These are phyloP conservation scores for Fusarium nisikadoi DNA, from an alignment of 2,329 filamentous ascomycete genomes.

Conservation along the genomic window DNA sequence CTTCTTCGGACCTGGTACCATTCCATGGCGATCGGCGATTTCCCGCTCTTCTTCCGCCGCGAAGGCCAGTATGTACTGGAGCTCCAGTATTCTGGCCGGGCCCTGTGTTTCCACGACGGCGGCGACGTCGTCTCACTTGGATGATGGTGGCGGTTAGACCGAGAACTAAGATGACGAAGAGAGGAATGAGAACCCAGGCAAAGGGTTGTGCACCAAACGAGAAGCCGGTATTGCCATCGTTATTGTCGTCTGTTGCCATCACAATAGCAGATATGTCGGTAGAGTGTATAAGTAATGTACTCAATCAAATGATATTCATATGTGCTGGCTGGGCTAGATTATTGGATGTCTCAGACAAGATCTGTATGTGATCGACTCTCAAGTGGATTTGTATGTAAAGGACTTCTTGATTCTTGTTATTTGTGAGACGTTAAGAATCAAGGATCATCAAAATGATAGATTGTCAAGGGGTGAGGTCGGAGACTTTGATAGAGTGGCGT, in stretches of 20 bases:
- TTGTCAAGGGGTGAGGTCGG: conserved; percentile 17
- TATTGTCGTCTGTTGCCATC: conserved; percentile 22
- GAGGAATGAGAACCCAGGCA: conserved; percentile 65
- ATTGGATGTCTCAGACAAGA: background rate
- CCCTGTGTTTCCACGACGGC: conserved; percentile 31
- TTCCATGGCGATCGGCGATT: conserved; percentile 43
- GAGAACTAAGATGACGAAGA: conserved; percentile 57
- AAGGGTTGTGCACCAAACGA: conserved; percentile 61
- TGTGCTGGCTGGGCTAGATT: background rate
- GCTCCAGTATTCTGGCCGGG: conserved; percentile 17
- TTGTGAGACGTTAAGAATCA: background rate
- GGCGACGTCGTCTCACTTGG: conserved; percentile 55
- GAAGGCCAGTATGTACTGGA: conserved; percentile 40
- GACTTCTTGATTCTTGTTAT: background rate
- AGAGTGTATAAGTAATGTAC: background rate
- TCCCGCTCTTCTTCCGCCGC: conserved; percentile 13
- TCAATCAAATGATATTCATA: background rate
- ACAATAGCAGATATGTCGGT: background rate
- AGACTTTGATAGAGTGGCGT: conserved; percentile 29
- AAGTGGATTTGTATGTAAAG: background rate
- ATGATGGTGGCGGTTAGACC: conserved; percentile 53
- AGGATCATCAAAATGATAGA: background rate
- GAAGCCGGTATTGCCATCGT: conserved; percentile 27
- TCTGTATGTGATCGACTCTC: background rate
- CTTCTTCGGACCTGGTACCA: conserved; percentile 56